These are phyloP conservation scores for Plectranthus barbatus DNA, from an alignment of 257 asterid genomes.

Conservation along the genomic window DNA sequence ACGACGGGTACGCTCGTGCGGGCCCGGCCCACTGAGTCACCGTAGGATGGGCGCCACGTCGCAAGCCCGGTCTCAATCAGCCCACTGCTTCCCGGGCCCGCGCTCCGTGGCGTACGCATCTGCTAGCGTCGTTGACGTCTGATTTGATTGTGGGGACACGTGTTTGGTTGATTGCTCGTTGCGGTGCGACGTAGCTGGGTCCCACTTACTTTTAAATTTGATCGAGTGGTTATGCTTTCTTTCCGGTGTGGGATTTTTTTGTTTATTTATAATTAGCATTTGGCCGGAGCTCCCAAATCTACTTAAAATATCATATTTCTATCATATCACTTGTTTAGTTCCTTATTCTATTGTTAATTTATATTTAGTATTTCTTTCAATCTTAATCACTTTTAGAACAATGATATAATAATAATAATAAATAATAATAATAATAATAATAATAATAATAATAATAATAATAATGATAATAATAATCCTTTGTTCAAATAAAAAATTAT, in stretches of 20 bases:
- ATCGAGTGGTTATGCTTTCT: slow-evolving; percentile 1
- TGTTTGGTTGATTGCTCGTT: slow-evolving; percentile 19
- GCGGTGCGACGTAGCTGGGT: slow-evolving; percentile 14
- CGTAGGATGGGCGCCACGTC: slow-evolving; percentile 35
- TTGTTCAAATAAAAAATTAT: too few species aligned
- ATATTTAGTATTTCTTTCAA: too few species aligned
- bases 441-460: too few species aligned
- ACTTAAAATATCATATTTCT: neutral
- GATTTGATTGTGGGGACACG: slow-evolving; percentile 28
- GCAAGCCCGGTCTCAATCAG: too few species aligned
- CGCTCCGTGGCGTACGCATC: too few species aligned
- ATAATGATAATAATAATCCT: too few species aligned
- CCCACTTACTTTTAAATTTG: neutral
- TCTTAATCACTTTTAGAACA: too few species aligned
- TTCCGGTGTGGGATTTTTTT: neutral
- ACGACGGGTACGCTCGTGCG: slow-evolving; percentile 16
- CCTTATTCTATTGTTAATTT: too few species aligned
- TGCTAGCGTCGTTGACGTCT: too few species aligned
- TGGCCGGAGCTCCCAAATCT: neutral
- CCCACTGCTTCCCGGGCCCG: slow-evolving; percentile 25
- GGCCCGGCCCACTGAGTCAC: slow-evolving; percentile 15
- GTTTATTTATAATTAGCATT: neutral
- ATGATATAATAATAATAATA: too few species aligned
- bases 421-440: too few species aligned
- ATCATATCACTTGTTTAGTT: too few species aligned